Evolutionary conservation across 2,329 filamentous ascomycete genomes (phyloP).

Genomic region (Neofusicoccum ribis): DNA sequence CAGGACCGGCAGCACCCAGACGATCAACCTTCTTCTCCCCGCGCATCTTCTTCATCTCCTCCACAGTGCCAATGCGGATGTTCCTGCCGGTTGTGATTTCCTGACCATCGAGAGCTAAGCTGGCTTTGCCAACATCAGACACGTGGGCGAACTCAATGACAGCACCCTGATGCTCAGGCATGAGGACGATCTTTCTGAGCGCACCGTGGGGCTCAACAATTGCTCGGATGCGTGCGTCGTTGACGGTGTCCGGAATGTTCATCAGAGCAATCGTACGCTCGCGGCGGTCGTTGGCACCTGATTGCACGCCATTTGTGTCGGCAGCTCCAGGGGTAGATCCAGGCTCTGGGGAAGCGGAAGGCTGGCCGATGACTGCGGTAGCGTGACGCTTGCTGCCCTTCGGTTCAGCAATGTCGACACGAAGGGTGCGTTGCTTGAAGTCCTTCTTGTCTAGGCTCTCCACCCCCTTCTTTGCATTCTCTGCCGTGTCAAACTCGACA

Average conservation of each 20-base stretch:
- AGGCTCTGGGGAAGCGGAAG: slow-evolving; percentile 16
- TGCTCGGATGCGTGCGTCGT: slow-evolving; percentile 76
- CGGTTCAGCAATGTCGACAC: slow-evolving; percentile 50
- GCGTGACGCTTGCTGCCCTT: slow-evolving; percentile 68
- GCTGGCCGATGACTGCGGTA: slow-evolving; percentile 62
- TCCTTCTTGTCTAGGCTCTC: slow-evolving; percentile 35
- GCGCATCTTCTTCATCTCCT: slow-evolving; percentile 45
- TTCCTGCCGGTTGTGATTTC: slow-evolving; percentile 42
- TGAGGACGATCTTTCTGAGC: slow-evolving; percentile 74
- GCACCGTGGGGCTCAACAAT: slow-evolving; percentile 70
- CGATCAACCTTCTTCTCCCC: slow-evolving; percentile 6
- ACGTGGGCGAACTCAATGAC: slow-evolving; percentile 78
- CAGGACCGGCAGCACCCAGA: background rate
- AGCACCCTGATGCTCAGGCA: slow-evolving; percentile 80
- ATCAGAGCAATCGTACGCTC: slow-evolving; percentile 78
- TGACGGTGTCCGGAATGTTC: slow-evolving; percentile 88
- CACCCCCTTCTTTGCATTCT: slow-evolving; percentile 32
- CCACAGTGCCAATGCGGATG: slow-evolving; percentile 50
- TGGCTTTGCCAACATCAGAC: slow-evolving; percentile 69
- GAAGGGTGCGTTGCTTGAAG: slow-evolving; percentile 35
- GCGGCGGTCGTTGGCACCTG: slow-evolving; percentile 31
- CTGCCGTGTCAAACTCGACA: slow-evolving; percentile 68
- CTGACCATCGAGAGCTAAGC: slow-evolving; percentile 45
- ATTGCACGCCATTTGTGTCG: slow-evolving; percentile 25
- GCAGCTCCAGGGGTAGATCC: slow-evolving; percentile 25